Evolutionary conservation across 2,329 filamentous ascomycete species (phyloP).

Genomic region (Trichocomaceae sp.): DNA sequence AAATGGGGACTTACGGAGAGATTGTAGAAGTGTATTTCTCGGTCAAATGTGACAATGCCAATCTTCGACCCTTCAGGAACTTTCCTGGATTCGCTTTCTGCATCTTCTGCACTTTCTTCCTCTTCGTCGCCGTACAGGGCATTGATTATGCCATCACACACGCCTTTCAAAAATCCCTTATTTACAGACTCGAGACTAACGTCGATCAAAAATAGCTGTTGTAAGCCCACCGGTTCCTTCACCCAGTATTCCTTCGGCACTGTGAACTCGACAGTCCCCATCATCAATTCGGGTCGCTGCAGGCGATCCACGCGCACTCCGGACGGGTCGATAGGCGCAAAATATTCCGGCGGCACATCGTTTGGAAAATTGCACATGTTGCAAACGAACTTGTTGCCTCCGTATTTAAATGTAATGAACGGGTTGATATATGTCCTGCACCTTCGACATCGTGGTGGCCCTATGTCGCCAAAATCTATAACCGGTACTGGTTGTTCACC

Average conservation of each 20-base stretch:
- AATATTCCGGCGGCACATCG: constrained; percentile 87
- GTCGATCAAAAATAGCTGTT: constrained; percentile 88
- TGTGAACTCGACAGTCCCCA: constrained; percentile 90
- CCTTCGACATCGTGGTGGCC: constrained; percentile 83
- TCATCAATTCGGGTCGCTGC: constrained; percentile 79
- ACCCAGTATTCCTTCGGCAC: constrained; percentile 99
- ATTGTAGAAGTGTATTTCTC: constrained; percentile 97
- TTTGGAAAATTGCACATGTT: constrained; percentile 98
- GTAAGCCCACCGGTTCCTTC: constrained; percentile 79
- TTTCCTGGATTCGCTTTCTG: constrained; percentile 45
- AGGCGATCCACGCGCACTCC: constrained; percentile 82
- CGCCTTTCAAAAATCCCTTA: constrained; percentile 81
- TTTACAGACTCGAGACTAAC: constrained; percentile 87
- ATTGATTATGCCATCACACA: constrained; percentile 79
- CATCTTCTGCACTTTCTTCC: constrained; percentile 42
- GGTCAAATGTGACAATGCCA: constrained; percentile 93
- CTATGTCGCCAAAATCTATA: constrained; percentile 85
- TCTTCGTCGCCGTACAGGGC: constrained; percentile 70
- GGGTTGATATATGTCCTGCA: constrained; percentile 97
- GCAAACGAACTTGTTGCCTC: constrained; percentile 94
- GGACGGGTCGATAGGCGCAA: constrained; percentile 79
- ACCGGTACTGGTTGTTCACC: constrained; percentile 86
- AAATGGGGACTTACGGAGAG: constrained; percentile 62
- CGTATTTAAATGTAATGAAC: constrained; percentile 94
- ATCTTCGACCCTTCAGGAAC: constrained; percentile 78